phyloP scores from a whole-genome alignment of 169 alveolate genomes.

The Eimeria tenella region DNA sequence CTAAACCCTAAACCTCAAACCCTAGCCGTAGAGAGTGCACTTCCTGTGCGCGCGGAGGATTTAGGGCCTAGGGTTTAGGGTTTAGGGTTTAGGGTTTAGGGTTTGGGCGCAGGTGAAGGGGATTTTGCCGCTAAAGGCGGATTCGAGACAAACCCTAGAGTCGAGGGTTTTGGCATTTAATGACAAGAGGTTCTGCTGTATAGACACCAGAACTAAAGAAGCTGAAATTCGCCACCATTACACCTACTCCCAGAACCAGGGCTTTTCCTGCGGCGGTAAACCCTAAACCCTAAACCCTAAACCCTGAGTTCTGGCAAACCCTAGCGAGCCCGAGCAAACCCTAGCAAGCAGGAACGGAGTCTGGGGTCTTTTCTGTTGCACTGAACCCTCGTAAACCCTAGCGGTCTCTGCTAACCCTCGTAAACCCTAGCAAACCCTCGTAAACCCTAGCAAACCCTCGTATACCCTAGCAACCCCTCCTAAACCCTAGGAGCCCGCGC shows the following conservation, averaged over 20 bases:
- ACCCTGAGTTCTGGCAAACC: neutral
- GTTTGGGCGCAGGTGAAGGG: slow-evolving; percentile 72
- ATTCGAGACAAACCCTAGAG: slow-evolving; percentile 71
- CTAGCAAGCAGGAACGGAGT: neutral
- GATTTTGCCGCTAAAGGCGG: slow-evolving; percentile 80
- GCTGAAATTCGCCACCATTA: slow-evolving; percentile 28
- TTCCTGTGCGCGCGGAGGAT: no score
- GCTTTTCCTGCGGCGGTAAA: slow-evolving; percentile 79
- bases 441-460: neutral
- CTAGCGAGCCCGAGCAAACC: neutral
- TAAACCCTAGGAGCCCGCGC: neutral
- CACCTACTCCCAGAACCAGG: slow-evolving; percentile 80
- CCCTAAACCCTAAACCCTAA: slow-evolving; percentile 9
- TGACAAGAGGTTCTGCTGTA: slow-evolving; percentile 81
- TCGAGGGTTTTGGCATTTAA: slow-evolving; percentile 79
- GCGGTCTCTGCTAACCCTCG: neutral
- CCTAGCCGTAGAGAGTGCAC: no score
- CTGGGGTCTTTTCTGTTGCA: neutral
- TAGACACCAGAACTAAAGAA: slow-evolving; percentile 83
- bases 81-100: neutral
- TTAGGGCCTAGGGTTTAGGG: no score
- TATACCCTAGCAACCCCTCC: neutral
- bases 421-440: neutral
- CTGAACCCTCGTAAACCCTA: neutral
- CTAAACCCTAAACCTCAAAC: no score